Evolutionary conservation across 73 alveolate genomes (phyloP), one percentile per base, ranked within the genome.

Genomic region (Paramecium caudatum): DNA sequence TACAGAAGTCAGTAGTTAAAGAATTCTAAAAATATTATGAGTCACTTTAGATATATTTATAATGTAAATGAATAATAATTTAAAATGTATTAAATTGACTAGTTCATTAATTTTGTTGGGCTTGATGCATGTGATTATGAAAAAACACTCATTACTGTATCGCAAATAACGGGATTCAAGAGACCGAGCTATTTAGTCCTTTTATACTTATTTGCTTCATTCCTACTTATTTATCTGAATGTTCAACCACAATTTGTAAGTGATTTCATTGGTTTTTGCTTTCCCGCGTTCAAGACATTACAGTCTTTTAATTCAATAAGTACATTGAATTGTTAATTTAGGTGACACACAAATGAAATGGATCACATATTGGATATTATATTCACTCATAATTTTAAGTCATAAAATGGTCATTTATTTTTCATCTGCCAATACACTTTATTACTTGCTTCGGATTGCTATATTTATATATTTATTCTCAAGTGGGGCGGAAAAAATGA

Each of bases 81-180:
- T n/a, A n/a, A n/a, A 23, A 23, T 55, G 46, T 55, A 23, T 27
- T 23, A 55, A 55, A 23, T 23, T 55, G 46, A 55, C 13, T 55
- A 1, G 30, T 50, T 50, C 80, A 55, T 55, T 12, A 55, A 55
- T 55, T 49, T 49, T 49, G 70, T 49, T 55, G 45, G 80, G 30
- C 10, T 55, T 2, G 80, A 23, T 9, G 80, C 46, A 23, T 55
- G 46, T 6, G 46, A 55, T 23, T 23, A 7, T 10, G 23, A 55
- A 55, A 55, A 23, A 21, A 23, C 46, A 12, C 15, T 55, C 2
- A 55, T 55, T 0, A 43, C 25, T 13, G 30, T 55, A 3, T 10
- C 80, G 0, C 13, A 55, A 27, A 27, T 12, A 12, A 16, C 30
- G n/a, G 80, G 80, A 55, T 55, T 55, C 30, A 23, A 12, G 30